Evolutionary conservation across 129 eudicot genomes (phyloP), one percentile per base, ranked within the genome.

Genomic region (Helianthus tuberosus): DNA sequence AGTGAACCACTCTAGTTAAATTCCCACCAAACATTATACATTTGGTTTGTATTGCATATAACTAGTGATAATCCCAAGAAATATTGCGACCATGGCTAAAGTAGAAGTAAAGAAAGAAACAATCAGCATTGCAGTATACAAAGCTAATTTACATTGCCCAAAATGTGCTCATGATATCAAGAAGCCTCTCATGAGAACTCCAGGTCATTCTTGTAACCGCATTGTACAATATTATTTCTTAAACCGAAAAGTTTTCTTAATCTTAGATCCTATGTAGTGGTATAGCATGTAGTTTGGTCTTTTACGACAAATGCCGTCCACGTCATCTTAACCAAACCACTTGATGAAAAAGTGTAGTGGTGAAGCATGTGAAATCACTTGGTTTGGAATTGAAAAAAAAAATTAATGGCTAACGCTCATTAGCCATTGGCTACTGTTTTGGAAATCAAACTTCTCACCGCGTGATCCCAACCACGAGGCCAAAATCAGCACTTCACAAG

Each of bases 131-230:
- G 96, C 85, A 41, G 83, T 84, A 39, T 94, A 86, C 81, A 93
- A 88, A 82, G 90, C 87, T 58, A 65, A 94, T 77, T 73, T 94
- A 23, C 98, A 90, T 73, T 94, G 98, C 79, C 98, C 98, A 49
- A 77, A 94, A 78, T 94, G 98, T 85, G 98, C 96, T 46, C 79
- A 74, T 58, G 96, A 88, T 73, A 89, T 93, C 69, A 75, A 76
- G 73, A 86, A 76, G 77, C 96, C 98, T 20, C 96, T 93, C 25
- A 46, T 88, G 74, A 86, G 86, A 83, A 82, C 84, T 55, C 90
- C 85, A 71, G 98, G 98, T 93, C 78, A 10, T 14, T 0, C 58
- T 12, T 48, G 17, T 49, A 52, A 13, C 6, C 1, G 0, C 41
- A 59, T 25, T 8, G 29, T 27, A 27, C 3, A 43, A 43, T 43